phyloP scores from a whole-genome alignment of 139 green algal species.

The Dunaliella sp. region DNA sequence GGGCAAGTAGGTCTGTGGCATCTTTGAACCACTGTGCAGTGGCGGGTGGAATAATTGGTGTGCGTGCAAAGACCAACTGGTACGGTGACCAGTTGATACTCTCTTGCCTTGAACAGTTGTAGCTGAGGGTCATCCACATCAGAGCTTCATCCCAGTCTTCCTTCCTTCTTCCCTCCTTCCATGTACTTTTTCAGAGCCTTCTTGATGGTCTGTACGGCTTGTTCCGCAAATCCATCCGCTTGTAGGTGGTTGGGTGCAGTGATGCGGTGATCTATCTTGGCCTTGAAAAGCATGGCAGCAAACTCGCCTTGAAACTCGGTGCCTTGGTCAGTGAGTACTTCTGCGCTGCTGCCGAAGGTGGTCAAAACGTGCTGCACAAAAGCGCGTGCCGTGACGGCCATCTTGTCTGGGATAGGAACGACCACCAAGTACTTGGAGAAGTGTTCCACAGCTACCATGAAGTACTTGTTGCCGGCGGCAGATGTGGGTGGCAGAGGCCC shows the following conservation, averaged over 20 bases:
- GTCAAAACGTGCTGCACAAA: slow-evolving; percentile 25
- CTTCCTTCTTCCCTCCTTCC: background rate
- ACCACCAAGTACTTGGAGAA: slow-evolving; percentile 19
- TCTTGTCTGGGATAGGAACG: slow-evolving; percentile 19
- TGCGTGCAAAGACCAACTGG: slow-evolving; percentile 14
- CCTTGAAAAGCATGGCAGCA: slow-evolving; percentile 5
- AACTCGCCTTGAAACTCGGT: slow-evolving; percentile 34
- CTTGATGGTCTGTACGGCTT: slow-evolving; percentile 28
- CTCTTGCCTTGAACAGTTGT: slow-evolving; percentile 18
- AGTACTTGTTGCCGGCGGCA: slow-evolving; percentile 4
- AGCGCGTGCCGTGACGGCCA: background rate
- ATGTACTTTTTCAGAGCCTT: background rate
- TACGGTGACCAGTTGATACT: slow-evolving; percentile 12
- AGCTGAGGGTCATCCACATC: slow-evolving; percentile 16
- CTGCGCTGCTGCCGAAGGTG: slow-evolving; percentile 3
- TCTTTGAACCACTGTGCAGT: background rate
- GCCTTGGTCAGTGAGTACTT: slow-evolving; percentile 34
- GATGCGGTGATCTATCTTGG: slow-evolving; percentile 30
- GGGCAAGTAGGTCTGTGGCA: slow-evolving; percentile 10
- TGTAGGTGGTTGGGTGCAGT: slow-evolving; percentile 28
- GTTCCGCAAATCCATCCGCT: slow-evolving; percentile 28
- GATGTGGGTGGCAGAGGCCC: background rate
- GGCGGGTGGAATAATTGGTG: slow-evolving; percentile 11
- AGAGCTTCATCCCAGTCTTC: slow-evolving; percentile 10
- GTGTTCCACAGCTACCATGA: slow-evolving; percentile 20